Conservation (phyloP, 192 early-diverging fungal species). For the Mortierella alpina region DNA sequence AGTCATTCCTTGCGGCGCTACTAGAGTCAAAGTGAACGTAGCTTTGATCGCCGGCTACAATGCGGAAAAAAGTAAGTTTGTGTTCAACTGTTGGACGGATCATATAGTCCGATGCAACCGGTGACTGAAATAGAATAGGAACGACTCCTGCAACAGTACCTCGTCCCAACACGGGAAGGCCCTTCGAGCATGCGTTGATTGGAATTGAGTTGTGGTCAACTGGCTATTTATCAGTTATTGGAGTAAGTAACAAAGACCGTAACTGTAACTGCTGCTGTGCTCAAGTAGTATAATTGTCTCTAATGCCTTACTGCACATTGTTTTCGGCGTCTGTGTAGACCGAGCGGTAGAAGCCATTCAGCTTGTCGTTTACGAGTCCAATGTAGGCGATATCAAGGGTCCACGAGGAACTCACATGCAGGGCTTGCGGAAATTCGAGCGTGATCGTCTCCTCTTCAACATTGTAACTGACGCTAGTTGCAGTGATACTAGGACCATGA, state of each 20-base stretch:
- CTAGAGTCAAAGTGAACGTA: conserved; percentile 61
- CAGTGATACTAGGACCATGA: conserved; percentile 23
- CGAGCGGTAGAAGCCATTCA: conserved; percentile 89
- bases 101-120: too few relatives aligned
- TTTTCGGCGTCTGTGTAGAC: conserved; percentile 74
- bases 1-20: conserved; percentile 45
- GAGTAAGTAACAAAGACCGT: not conserved
- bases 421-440: conserved; percentile 61
- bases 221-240: conserved; percentile 55
- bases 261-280: not conserved
- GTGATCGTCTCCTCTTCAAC: conserved; percentile 52
- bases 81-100: not conserved
- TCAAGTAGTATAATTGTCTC: not conserved
- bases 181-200: conserved; percentile 89
- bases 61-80: not conserved
- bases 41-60: conserved; percentile 67
- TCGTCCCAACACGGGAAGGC: conserved; percentile 98
- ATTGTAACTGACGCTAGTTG: conserved; percentile 53
- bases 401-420: conserved; percentile 60
- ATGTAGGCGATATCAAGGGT: conserved; percentile 64
- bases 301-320: conserved; percentile 56
- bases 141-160: conserved; percentile 17
- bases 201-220: conserved; percentile 95
- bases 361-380: conserved; percentile 75
- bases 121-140: too few relatives aligned